Conservation (phyloP, 1,139 yeast species). For the Torulaspora globosa region DNA sequence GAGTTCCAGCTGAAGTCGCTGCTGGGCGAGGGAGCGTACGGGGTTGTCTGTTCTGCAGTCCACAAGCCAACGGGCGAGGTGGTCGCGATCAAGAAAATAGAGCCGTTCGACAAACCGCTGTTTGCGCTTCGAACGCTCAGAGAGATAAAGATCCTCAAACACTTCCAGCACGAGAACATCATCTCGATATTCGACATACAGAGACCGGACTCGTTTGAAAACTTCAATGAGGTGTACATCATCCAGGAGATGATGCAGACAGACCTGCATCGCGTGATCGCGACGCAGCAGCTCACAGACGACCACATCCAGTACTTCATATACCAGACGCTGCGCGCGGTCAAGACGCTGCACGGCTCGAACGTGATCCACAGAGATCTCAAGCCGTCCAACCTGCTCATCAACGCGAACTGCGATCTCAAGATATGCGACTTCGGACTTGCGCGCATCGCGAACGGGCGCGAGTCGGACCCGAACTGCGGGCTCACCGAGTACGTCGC, state of each 20-base stretch:
- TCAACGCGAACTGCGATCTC: slow-evolving; percentile 89
- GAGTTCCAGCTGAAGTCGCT: slow-evolving; percentile 81
- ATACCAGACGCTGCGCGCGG: slow-evolving; percentile 85
- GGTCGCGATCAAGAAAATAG: slow-evolving; percentile 92
- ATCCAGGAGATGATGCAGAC: slow-evolving; percentile 97
- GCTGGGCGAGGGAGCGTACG: slow-evolving; percentile 97
- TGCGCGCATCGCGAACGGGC: slow-evolving; percentile 49
- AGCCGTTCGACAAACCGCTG: slow-evolving; percentile 90
- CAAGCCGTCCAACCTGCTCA: slow-evolving; percentile 81
- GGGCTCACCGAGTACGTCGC: slow-evolving; percentile 96
- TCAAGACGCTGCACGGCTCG: slow-evolving; percentile 86
- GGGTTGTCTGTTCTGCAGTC: slow-evolving; percentile 88
- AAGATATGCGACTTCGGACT: slow-evolving; percentile 94
- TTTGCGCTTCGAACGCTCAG: slow-evolving; percentile 86
- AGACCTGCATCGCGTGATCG: slow-evolving; percentile 84
- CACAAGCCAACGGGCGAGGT: slow-evolving; percentile 84
- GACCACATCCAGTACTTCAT: slow-evolving; percentile 92
- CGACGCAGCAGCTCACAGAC: slow-evolving; percentile 78
- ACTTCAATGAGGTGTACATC: slow-evolving; percentile 81
- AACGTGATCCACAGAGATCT: slow-evolving; percentile 89
- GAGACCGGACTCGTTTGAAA: slow-evolving; percentile 70
- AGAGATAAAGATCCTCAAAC: slow-evolving; percentile 81
- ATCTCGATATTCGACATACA: slow-evolving; percentile 88
- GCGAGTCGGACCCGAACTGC: slow-evolving; percentile 17
- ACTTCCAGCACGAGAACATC: slow-evolving; percentile 88